Evolutionary conservation across 805 yeast genomes (phyloP).

Genomic region (Cyberlindnera lachancei): DNA sequence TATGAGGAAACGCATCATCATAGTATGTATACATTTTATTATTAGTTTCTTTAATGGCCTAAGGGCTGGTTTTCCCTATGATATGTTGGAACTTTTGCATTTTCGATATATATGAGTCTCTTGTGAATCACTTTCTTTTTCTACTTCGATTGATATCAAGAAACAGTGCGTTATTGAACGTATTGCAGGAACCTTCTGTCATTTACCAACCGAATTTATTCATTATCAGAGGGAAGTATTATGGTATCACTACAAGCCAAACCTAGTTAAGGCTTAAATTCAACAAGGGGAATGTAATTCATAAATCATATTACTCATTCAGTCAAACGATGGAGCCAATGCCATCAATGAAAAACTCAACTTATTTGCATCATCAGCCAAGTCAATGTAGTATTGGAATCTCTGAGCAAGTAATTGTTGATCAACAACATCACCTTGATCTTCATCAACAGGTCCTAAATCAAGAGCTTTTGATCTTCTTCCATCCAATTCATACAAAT

Average conservation of each 20-base stretch:
- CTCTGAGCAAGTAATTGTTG: conserved; percentile 43
- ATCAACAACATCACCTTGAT: conserved; percentile 41
- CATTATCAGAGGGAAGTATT: too few relatives aligned
- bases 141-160: background rate
- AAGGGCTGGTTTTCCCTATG: too few relatives aligned
- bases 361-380: conserved; percentile 51
- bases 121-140: background rate
- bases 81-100: background rate
- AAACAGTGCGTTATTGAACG: too few relatives aligned
- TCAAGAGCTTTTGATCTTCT: conserved; percentile 70
- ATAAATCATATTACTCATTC: background rate
- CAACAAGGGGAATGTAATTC: too few relatives aligned
- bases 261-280: too few relatives aligned
- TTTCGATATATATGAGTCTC: background rate
- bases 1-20: conserved; percentile 29
- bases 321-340: conserved; percentile 47
- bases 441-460: conserved; percentile 35
- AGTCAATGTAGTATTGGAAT: conserved; percentile 59
- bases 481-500: conserved; percentile 83
- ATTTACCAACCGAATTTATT: too few relatives aligned
- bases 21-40: too few relatives aligned
- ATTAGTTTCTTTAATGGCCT: too few relatives aligned
- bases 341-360: conserved; percentile 75
- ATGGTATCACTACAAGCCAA: too few relatives aligned
- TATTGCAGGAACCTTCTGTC: too few relatives aligned